A percentile compares a stretch with the other conserved stretches of the same genome.
These are phyloP conservation scores for Pseudofabraea citricarpa DNA, from an alignment of 2,329 filamentous ascomycete species.

Conservation along the genomic window DNA sequence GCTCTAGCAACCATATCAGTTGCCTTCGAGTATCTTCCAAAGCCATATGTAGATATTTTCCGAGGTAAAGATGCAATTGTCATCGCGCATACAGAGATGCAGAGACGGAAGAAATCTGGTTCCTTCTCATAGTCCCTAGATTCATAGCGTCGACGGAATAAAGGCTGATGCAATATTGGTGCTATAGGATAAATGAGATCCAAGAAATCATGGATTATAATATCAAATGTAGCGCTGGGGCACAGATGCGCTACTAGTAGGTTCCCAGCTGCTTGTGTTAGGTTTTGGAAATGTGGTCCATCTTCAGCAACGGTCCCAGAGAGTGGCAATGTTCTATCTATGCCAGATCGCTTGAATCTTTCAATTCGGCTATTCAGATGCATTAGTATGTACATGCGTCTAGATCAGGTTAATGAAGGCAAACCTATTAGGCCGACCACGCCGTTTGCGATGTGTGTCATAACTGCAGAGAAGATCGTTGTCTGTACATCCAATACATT, in stretches of 20 bases:
- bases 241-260: conserved; percentile 13
- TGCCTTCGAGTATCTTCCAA: conserved; percentile 4
- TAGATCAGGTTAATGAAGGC: no score
- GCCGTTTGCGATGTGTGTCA: conserved; percentile 14
- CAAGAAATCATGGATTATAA: conserved; percentile 17
- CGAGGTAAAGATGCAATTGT: conserved; percentile 19
- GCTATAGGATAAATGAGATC: conserved; percentile 17
- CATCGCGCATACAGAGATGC: conserved; percentile 17
- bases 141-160: conserved; percentile 4
- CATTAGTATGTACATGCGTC: no score
- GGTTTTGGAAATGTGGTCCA: background rate
- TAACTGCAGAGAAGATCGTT: conserved; percentile 17
- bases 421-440: conserved; percentile 18
- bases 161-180: conserved; percentile 16
- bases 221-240: conserved; percentile 12
- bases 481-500: conserved; percentile 14
- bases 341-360: background rate
- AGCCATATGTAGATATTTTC: conserved; percentile 11
- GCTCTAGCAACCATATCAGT: conserved; percentile 7
- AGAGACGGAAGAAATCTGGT: conserved; percentile 16
- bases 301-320: background rate
- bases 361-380: background rate
- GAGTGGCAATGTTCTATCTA: no score
- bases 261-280: background rate
- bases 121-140: conserved; percentile 9